Evolutionary conservation across 768 basidiomycete genomes (phyloP), one percentile per base, ranked within the genome.

Genomic region (Crucibulum laeve): DNA sequence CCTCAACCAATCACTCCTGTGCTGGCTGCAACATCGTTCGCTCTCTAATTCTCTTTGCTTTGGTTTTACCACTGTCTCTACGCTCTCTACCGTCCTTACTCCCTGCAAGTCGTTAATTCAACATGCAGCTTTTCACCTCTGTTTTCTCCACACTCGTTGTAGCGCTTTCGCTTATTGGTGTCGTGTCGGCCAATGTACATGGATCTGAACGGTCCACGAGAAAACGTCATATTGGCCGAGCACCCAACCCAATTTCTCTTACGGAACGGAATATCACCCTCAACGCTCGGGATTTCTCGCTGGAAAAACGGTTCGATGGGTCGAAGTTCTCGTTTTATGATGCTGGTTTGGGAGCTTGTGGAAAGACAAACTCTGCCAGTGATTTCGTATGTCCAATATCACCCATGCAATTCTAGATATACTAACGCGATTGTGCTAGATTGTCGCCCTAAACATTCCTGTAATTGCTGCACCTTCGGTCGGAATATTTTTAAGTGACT

Each of bases 311-410:
- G 14, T 55, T 51, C 19, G 49, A 51, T 30, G 46, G 51, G 44
- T 52, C 54, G 14, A 46, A 49, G 37, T 58, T 58, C 43, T 51
- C 61, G n/a, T 61, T 47, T 39, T 63, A 57, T 45, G 54, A 52
- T 42, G 50, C 51, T 25, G 54, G 52, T 14, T 45, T 71, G 58
- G 74, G 74, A 28, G 73, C 76, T 5, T 77, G 74, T 53, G 74
- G 76, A 11, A 13, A 50, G 11, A 22, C 3, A 13, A 76, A 59
- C 51, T 33, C 38, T 1, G 14, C 59, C 14, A 51, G 49, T 35
- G 75, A 77, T 46, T 74, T 55, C 30, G 73, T 76, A 40, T 46
- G 67, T 56, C 24, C 36, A 6, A 15, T 22, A 10, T 28, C 32
- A 26, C 4, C 4, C 25, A 37, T 4, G 24, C 14, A 3, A 18